Base-by-base conservation (phyloP, 495 filamentous ascomycete genomes). In the Trichoderma parareesei region DNA sequence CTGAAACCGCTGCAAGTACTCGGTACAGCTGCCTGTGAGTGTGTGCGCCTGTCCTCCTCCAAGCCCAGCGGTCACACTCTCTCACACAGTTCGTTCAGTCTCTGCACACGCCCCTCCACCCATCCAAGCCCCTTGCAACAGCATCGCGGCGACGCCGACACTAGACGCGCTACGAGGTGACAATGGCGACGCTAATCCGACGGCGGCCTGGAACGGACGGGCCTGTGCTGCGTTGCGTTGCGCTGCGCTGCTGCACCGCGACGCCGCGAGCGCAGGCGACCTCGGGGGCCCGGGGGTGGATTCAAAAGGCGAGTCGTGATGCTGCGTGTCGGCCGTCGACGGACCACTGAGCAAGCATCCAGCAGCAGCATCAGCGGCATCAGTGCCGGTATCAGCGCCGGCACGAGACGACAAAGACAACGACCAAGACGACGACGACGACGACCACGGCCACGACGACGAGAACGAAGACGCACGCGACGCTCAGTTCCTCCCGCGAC, bases 291-390 rank as follows among this genome's bases (percentile, higher is more conserved):
- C 27, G 27, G 2, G 4, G 18, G 53, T 57, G 53, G 53, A 27
- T 57, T 57, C 53, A 57, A 57, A 57, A 57, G 27, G 53, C 53
- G 53, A 57, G 53, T 35, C 53, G 20, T 57, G 53, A 57, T 33
- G 27, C 33, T 57, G 20, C 53, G 48, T 37, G 10, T 48, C 53
- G 20, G 53, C 9, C 14, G 7, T 14, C 14, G 53, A n/a, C 11
- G 53, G 33, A 3, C 20, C 20, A 37, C 18, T 10, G 16, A 35
- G 53, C 53, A 57, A 57, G 16, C 33, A 57, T 35, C 6, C 11
- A 5, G 27, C 27, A 27, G 27, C 27, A 27, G 27, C 27, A 27
- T 27, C 27, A 27, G 27, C 27, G 27, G 27, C 27, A 27, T 27
- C 27, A 27, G 27, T 27, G 27, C 27, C 27, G 27, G 27, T 27